Base-by-base conservation (phyloP, 148 eudicot species). In the Rhododendron molle region DNA sequence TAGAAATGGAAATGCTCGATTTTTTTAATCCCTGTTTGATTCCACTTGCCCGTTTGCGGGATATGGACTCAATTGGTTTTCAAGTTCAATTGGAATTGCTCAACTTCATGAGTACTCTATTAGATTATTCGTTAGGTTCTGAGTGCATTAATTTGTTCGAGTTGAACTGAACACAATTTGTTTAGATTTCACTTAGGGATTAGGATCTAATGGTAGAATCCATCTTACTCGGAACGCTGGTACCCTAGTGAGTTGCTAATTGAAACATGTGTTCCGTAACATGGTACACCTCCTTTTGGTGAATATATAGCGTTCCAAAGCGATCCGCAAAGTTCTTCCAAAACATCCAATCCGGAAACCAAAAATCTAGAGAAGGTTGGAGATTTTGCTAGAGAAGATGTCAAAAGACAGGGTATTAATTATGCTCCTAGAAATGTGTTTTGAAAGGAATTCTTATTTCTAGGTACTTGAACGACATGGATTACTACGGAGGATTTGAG, bases 401-500 rank as follows among this genome's bases (percentile, higher is more conserved):
- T 54, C 20, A 54, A 54, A 16, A 15, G 21, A 23, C n/a, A 58
- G 65, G 69, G n/a, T 21, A 23, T 23, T 62, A 62, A 23, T 23
- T 62, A 62, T 2, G 60, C 12, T 2, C 14, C 1, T 65, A 2
- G 30, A 65, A 67, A 67, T 26, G 34, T 67, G 32, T 67, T 26
- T 9, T 10, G 14, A 26, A 28, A n/a, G 32, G 32, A 67, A 0
- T 58, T 58, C 2, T 58, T 58, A 11, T 50, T 82, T 36, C n/a
- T 30, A 94, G 98, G 92, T 96, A 93, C 69, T 84, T 96, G 88
- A 96, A 94, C 81, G 95, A 94, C 58, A 92, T 88, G 54, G 96
- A 94, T 83, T 96, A 94, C 91, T 96, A 82, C 14, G 99, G 99
- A 81, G 99, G 99, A 46, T 94, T 94, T 54, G 99, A 96, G 86